Evolutionary conservation across 2,329 filamentous ascomycete genomes (phyloP).

Genomic region (Epichloe sylvatica): DNA sequence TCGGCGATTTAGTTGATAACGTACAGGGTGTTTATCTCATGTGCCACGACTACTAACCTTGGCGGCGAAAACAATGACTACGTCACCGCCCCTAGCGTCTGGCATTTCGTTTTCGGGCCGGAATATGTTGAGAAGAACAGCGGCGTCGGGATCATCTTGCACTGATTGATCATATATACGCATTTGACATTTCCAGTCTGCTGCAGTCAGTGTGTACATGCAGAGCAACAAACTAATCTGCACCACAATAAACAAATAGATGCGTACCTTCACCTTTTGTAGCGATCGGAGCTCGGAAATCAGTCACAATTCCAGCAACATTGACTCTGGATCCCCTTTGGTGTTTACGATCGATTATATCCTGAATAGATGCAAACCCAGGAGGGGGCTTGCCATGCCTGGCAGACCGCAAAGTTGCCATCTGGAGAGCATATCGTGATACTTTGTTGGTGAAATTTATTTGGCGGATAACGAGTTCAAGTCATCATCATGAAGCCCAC

Average conservation of each 20-base stretch:
- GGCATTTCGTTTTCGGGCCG: constrained; percentile 35
- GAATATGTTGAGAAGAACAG: constrained; percentile 47
- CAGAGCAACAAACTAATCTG: not conserved
- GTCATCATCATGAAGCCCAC: not conserved
- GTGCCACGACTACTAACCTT: constrained; percentile 29
- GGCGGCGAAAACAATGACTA: constrained; percentile 33
- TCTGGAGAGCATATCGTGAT: constrained; percentile 1
- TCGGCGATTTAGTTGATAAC: not conserved
- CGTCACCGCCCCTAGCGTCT: constrained; percentile 25
- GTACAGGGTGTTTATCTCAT: not conserved
- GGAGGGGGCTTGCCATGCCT: constrained; percentile 10
- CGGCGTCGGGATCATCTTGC: constrained; percentile 25
- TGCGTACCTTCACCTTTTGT: constrained; percentile 39
- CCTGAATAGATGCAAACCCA: constrained; percentile 19
- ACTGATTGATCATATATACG: constrained; percentile 45
- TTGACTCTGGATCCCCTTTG: constrained; percentile 27
- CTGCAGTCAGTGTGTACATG: not conserved
- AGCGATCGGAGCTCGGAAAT: constrained; percentile 39
- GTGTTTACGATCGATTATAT: constrained; percentile 28
- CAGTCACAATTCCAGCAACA: constrained; percentile 58
- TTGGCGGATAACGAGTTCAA: not conserved
- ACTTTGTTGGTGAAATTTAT: not conserved
- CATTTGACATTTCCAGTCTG: constrained; percentile 48
- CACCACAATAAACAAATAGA: not conserved
- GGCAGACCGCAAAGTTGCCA: constrained; percentile 4